phyloP scores from a whole-genome alignment of 1,139 yeast species.

The Lodderomyces beijingensis region DNA sequence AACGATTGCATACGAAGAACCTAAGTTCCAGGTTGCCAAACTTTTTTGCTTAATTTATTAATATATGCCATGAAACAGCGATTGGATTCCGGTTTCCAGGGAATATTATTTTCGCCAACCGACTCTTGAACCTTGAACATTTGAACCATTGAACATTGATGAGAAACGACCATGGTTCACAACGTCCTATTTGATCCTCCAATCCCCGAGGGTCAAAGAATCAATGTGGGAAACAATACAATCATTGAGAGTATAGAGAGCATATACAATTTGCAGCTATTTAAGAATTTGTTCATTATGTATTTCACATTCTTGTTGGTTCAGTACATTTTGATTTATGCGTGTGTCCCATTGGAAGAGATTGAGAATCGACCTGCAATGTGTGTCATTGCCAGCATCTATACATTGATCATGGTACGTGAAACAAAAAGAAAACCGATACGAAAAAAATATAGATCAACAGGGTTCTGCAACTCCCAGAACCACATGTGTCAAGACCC shows the following conservation, averaged over 20 bases:
- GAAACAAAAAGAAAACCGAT: background rate
- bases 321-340: conserved; percentile 37
- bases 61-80: too few relatives aligned
- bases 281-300: conserved; percentile 19
- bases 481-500: too few relatives aligned
- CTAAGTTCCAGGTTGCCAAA: too few relatives aligned
- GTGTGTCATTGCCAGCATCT: conserved; percentile 24
- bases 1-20: too few relatives aligned
- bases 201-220: conserved; percentile 17
- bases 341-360: conserved; percentile 40
- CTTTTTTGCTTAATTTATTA: too few relatives aligned
- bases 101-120: too few relatives aligned
- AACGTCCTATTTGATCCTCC: conserved; percentile 20
- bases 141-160: too few relatives aligned
- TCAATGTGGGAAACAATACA: conserved; percentile 19
- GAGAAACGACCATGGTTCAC: conserved; percentile 14
- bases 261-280: conserved; percentile 15
- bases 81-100: too few relatives aligned
- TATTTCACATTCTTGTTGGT: conserved; percentile 29
- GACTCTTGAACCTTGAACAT: too few relatives aligned
- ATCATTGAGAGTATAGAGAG: conserved; percentile 21
- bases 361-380: conserved; percentile 37
- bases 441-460: background rate
- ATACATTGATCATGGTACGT: conserved; percentile 28
- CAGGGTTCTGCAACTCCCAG: too few relatives aligned